Evolutionary conservation across 1,139 yeast species (phyloP).

Genomic region (Pichia sp.): DNA sequence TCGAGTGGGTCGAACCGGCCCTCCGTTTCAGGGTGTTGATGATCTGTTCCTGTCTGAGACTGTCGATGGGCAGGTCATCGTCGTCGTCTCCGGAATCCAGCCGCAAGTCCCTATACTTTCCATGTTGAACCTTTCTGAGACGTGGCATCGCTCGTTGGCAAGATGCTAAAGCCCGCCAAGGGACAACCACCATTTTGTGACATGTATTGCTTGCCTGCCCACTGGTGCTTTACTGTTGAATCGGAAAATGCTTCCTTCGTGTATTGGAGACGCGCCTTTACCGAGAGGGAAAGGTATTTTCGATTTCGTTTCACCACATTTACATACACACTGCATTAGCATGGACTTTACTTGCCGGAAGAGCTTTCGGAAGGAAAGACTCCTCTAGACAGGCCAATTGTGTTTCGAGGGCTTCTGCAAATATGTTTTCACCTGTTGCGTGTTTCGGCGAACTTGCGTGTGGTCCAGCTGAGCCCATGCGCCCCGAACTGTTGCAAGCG

Average conservation of each 20-base stretch:
- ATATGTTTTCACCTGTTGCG: not conserved
- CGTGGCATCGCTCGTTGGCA: constrained; percentile 27
- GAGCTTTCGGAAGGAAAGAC: not conserved
- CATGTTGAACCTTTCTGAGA: constrained; percentile 23
- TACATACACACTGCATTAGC: too few relatives aligned
- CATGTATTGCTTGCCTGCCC: too few relatives aligned
- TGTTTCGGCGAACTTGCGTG: not conserved
- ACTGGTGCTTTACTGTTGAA: too few relatives aligned
- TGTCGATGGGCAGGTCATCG: constrained; percentile 22
- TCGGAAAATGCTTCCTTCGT: not conserved
- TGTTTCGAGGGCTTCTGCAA: not conserved
- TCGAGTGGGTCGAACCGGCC: constrained; percentile 1
- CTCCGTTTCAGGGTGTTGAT: constrained; percentile 18
- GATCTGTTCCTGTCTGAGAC: constrained; percentile 23
- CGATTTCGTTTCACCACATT: too few relatives aligned
- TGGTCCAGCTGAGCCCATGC: not conserved
- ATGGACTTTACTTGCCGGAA: too few relatives aligned
- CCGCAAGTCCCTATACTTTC: constrained; percentile 21
- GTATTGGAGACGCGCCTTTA: not conserved
- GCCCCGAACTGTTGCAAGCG: not conserved
- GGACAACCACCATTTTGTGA: too few relatives aligned
- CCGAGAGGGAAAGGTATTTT: too few relatives aligned
- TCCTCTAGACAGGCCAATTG: not conserved
- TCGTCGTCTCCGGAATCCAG: constrained; percentile 12
- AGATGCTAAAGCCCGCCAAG: too few relatives aligned